Conservation (phyloP, 2,329 filamentous ascomycete genomes). For the Calonectria hawksworthii region DNA sequence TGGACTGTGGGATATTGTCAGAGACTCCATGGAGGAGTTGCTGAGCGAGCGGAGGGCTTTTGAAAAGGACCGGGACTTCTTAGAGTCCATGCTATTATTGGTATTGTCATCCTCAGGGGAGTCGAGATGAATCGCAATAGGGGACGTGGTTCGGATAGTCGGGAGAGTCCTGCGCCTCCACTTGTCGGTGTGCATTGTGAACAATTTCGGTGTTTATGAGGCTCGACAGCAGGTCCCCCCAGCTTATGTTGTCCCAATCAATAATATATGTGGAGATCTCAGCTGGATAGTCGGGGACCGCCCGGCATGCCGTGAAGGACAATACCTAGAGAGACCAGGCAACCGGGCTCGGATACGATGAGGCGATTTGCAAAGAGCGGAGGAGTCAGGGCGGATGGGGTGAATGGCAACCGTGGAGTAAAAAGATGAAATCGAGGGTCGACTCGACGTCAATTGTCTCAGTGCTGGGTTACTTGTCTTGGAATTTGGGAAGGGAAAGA, state of each 20-base stretch:
- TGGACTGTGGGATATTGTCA: slow-evolving; percentile 44
- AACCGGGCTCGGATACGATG: slow-evolving; percentile 28
- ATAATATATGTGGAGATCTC: slow-evolving; percentile 16
- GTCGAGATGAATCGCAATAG: slow-evolving; percentile 38
- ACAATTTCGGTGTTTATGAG: slow-evolving; percentile 9
- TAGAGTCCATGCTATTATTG: slow-evolving; percentile 46
- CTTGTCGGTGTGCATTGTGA: slow-evolving; percentile 50
- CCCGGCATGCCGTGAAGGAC: slow-evolving; percentile 39
- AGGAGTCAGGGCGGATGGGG: slow-evolving; percentile 17
- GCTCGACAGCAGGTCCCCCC: background rate
- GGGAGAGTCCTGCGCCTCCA: slow-evolving; percentile 54
- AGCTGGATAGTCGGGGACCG: slow-evolving; percentile 29
- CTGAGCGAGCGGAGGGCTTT: slow-evolving; percentile 57
- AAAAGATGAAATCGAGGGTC: slow-evolving; percentile 24
- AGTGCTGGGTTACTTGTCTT: slow-evolving; percentile 40
- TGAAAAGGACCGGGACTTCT: slow-evolving; percentile 53
- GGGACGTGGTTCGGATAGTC: slow-evolving; percentile 43
- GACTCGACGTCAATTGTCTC: slow-evolving; percentile 45
- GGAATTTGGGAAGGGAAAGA: slow-evolving; percentile 23
- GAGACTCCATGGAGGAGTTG: slow-evolving; percentile 58
- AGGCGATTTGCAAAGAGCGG: slow-evolving; percentile 25
- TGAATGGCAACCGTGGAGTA: slow-evolving; percentile 27
- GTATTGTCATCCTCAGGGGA: slow-evolving; percentile 32
- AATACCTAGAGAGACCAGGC: slow-evolving; percentile 26
- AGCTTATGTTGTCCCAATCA: background rate